phyloP scores from a whole-genome alignment of 1,284 basidiomycete species.

The Sanghuangporus sanghuang region DNA sequence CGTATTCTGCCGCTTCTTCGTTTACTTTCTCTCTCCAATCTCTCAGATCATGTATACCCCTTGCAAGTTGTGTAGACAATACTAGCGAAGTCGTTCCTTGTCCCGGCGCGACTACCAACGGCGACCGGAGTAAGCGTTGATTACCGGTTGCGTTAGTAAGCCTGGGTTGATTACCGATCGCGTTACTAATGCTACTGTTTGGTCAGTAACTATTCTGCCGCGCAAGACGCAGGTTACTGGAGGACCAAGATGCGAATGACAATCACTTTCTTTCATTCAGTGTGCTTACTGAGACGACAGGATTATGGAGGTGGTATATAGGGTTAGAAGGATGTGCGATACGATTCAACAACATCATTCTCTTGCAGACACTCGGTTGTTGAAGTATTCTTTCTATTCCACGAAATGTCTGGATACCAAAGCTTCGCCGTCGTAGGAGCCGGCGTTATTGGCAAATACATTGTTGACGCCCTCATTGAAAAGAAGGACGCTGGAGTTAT shows the following conservation, averaged over 20 bases:
- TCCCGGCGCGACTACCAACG: neutral
- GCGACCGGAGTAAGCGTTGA: too few relatives aligned
- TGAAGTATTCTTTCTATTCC: too few relatives aligned
- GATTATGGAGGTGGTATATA: too few relatives aligned
- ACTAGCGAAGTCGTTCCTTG: neutral
- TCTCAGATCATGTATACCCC: slow-evolving; percentile 10
- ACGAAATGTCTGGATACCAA: slow-evolving; percentile 23
- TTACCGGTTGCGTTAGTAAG: neutral
- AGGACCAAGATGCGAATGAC: too few relatives aligned
- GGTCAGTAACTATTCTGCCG: too few relatives aligned
- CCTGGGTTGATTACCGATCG: neutral
- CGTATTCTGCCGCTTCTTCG: slow-evolving; percentile 1
- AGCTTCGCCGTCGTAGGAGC: slow-evolving; percentile 24
- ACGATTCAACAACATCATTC: too few relatives aligned
- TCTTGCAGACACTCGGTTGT: too few relatives aligned
- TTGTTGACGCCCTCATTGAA: slow-evolving; percentile 23
- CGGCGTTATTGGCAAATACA: slow-evolving; percentile 22
- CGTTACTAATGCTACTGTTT: neutral
- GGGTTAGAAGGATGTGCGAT: too few relatives aligned
- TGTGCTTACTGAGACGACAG: too few relatives aligned
- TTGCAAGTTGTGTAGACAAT: slow-evolving; percentile 11
- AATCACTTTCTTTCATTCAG: too few relatives aligned
- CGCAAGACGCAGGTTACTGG: too few relatives aligned
- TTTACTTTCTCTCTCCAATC: neutral
- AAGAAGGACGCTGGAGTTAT: slow-evolving; percentile 17